Base-by-base conservation (phyloP, 228 moss, liverwort and hornwort genomes). In the Sphagnum magellanicum region DNA sequence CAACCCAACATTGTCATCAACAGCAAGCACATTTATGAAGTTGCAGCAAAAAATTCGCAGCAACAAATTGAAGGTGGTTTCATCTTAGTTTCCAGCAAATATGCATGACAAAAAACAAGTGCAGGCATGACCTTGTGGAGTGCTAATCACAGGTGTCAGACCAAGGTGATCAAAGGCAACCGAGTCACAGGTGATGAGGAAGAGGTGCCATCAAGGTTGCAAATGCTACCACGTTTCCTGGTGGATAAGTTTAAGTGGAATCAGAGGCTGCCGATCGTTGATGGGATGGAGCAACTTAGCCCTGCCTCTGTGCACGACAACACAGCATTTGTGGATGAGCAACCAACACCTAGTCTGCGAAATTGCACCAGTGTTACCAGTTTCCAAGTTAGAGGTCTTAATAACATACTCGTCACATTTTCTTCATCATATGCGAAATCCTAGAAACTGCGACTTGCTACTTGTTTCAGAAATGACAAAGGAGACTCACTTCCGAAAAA, bases 291-390 rank as follows among this genome's bases (percentile, higher is more conserved):
- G 50, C 91, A 81, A 71, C 83, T 74, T 32, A 88, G 86, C 70
- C 91, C 91, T 10, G 76, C 81, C 55, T 91, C 88, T 14, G 88
- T 88, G 48, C 77, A 88, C 50, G 88, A 91, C 61, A 76, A 76
- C 6, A 74, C 67, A 73, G 70, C 81, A 32, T 86, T 91, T 52
- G 72, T 65, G 15, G 81, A 90, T 64, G 85, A 87, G 50, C 85
- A 91, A 16, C 65, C 76, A 64, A 78, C 78, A 14, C 88, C 85
- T 6, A 72, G 75, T 57, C 77, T 68, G 51, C 73, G 73, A 47
- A 67, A 75, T 17, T 74, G 69, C 72, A 80, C 74, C 50, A 68
- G 48, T 11, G 59, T 32, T 64, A 53, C 74, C 66, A 72, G 63
- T 60, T 68, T 78, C 63, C 72, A 83, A 79, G 83, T 87, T 87